Evolutionary conservation across 345 rosid species (phyloP).

Genomic region (Gossypium stocksii): DNA sequence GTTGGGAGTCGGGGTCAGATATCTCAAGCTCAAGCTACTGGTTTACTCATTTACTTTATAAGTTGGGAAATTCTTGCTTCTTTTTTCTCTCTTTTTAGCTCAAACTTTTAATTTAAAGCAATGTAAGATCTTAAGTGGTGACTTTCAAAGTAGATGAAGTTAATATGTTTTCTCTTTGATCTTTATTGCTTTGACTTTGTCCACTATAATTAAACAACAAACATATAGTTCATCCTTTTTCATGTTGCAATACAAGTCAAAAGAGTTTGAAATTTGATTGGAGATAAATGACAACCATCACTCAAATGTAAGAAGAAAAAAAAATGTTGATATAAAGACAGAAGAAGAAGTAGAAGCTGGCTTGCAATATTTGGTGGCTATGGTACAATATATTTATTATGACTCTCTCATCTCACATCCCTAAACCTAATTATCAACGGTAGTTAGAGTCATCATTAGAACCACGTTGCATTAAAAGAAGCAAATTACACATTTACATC

Average conservation of each 20-base stretch:
- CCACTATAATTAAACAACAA: too few species aligned
- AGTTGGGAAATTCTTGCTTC: neutral
- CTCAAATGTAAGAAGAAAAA: neutral
- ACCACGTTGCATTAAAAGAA: constrained; percentile 19
- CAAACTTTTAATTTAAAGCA: neutral
- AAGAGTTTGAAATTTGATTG: neutral
- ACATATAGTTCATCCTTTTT: too few species aligned
- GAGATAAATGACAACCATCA: neutral
- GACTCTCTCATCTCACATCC: neutral
- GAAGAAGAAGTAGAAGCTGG: neutral
- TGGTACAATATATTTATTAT: neutral
- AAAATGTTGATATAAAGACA: neutral
- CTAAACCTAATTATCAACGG: neutral
- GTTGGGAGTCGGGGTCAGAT: neutral
- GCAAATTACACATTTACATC: neutral
- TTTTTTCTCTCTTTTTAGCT: neutral
- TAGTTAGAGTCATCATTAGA: neutral
- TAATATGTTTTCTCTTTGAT: too few species aligned
- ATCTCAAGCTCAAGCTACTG: neutral
- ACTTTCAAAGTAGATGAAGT: neutral
- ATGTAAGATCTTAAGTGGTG: neutral
- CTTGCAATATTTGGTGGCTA: neutral
- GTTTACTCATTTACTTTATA: neutral
- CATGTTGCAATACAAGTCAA: neutral
- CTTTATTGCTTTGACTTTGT: too few species aligned